Percentiles rank a stretch among this genome's conserved stretches.
These are phyloP conservation scores for Spathaspora hagerdaliae DNA, from an alignment of 805 yeast genomes.

Conservation along the genomic window DNA sequence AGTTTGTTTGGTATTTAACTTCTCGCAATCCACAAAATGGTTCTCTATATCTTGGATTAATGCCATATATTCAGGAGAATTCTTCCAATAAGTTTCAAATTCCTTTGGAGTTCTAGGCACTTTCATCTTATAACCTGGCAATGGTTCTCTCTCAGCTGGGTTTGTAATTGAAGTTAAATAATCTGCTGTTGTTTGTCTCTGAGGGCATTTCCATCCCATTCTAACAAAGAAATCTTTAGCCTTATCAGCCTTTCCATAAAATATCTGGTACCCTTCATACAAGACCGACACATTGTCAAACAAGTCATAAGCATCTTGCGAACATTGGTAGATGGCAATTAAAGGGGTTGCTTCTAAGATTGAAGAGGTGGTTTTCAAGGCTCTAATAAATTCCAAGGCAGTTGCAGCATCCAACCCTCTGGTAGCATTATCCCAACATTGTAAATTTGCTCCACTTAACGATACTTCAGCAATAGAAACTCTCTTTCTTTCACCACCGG, in stretches of 20 bases:
- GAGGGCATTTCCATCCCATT: slow-evolving; percentile 62
- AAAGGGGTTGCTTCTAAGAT: slow-evolving; percentile 48
- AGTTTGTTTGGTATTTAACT: slow-evolving; percentile 11
- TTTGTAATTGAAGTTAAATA: slow-evolving; percentile 65
- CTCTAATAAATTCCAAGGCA: slow-evolving; percentile 68
- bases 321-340: slow-evolving; percentile 54
- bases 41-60: slow-evolving; percentile 41
- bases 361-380: slow-evolving; percentile 59
- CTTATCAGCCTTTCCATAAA: slow-evolving; percentile 23
- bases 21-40: slow-evolving; percentile 28
- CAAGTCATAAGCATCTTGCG: slow-evolving; percentile 50
- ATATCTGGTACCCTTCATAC: slow-evolving; percentile 46
- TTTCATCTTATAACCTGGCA: slow-evolving; percentile 45
- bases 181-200: slow-evolving; percentile 66
- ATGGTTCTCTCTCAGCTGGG: slow-evolving; percentile 52
- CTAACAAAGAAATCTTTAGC: slow-evolving; percentile 48
- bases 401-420: slow-evolving; percentile 85
- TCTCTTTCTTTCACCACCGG: slow-evolving; percentile 85
- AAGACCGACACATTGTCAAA: slow-evolving; percentile 46
- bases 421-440: slow-evolving; percentile 71
- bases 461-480: slow-evolving; percentile 79
- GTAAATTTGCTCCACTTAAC: slow-evolving; percentile 54
- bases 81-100: slow-evolving; percentile 58
- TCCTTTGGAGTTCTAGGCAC: slow-evolving; percentile 56
- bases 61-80: slow-evolving; percentile 45